A percentile compares a stretch with the other conserved stretches of the same genome.
These are phyloP conservation scores for Suillus brevipes DNA, from an alignment of 768 basidiomycete genomes.

Conservation along the genomic window DNA sequence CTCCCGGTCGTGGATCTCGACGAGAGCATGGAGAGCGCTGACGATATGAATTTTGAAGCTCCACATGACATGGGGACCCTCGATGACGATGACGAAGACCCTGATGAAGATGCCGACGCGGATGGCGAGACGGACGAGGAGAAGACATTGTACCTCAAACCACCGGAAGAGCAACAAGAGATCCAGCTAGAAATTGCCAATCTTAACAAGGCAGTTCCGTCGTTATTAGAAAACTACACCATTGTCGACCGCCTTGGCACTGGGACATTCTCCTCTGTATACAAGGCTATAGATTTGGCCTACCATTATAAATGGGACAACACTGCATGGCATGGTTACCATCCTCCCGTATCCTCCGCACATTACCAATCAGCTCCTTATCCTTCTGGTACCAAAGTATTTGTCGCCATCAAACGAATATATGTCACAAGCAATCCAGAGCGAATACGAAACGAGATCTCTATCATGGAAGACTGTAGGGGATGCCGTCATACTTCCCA, in stretches of 20 bases:
- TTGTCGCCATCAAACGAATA: slow-evolving; percentile 94
- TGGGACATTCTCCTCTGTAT: slow-evolving; percentile 99
- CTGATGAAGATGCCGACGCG: slow-evolving; percentile 35
- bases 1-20: slow-evolving; percentile 45
- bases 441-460: slow-evolving; percentile 89
- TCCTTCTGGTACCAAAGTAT: slow-evolving; percentile 52
- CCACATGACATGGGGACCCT: slow-evolving; percentile 35
- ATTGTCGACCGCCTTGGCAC: slow-evolving; percentile 92
- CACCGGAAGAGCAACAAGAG: slow-evolving; percentile 67
- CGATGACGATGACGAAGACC: slow-evolving; percentile 36
- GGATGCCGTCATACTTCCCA: slow-evolving; percentile 88
- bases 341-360: slow-evolving; percentile 62
- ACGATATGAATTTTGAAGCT: slow-evolving; percentile 35
- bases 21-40: slow-evolving; percentile 48
- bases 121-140: slow-evolving; percentile 59
- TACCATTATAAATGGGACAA: slow-evolving; percentile 81
- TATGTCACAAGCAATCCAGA: slow-evolving; percentile 95
- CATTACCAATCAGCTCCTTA: slow-evolving; percentile 56
- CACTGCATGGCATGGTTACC: slow-evolving; percentile 66
- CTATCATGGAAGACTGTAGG: slow-evolving; percentile 83
- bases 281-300: slow-evolving; percentile 86
- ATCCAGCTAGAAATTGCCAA: slow-evolving; percentile 78
- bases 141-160: slow-evolving; percentile 54
- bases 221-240: slow-evolving; percentile 66
- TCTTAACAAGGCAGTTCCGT: slow-evolving; percentile 64